Evolutionary conservation across 345 rosid species (phyloP).

Genomic region (Eucalyptus coolabah): DNA sequence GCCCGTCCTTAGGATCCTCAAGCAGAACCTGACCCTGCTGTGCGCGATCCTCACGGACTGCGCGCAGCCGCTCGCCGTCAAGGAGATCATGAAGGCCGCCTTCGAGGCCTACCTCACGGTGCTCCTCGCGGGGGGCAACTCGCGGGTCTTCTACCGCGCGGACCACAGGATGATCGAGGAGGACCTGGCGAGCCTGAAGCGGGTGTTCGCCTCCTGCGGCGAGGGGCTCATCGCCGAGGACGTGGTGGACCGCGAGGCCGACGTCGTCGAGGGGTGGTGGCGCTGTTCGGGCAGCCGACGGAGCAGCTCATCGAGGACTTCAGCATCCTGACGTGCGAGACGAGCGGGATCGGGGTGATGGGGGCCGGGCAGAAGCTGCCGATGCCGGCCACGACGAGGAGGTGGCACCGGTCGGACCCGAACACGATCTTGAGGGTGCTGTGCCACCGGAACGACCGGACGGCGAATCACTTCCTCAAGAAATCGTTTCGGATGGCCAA

Average conservation of each 20-base stretch:
- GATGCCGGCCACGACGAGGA: slow-evolving; percentile 35
- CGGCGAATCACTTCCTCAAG: slow-evolving; percentile 24
- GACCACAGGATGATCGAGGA: slow-evolving; percentile 17
- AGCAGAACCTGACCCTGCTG: slow-evolving; percentile 30
- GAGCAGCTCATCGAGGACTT: slow-evolving; percentile 40
- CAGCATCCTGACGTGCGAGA: slow-evolving; percentile 26
- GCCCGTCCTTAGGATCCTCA: slow-evolving; percentile 18
- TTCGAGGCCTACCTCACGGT: slow-evolving; percentile 32
- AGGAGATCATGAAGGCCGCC: slow-evolving; percentile 30
- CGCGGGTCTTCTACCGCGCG: slow-evolving; percentile 10
- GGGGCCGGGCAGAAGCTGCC: slow-evolving; percentile 27
- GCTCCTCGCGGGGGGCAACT: slow-evolving; percentile 23
- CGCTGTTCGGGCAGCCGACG: slow-evolving; percentile 28
- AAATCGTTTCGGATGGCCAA: slow-evolving; percentile 29
- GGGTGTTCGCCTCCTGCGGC: slow-evolving; percentile 13
- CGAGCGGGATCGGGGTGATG: slow-evolving; percentile 25
- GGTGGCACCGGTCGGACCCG: slow-evolving; percentile 40
- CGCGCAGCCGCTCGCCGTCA: slow-evolving; percentile 20
- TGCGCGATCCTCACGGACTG: slow-evolving; percentile 26
- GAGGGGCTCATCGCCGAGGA: slow-evolving; percentile 30
- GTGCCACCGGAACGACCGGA: slow-evolving; percentile 27
- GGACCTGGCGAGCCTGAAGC: slow-evolving; percentile 21
- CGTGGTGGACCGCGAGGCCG: slow-evolving; percentile 13
- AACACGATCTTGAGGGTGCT: slow-evolving; percentile 30
- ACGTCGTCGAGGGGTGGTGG: slow-evolving; percentile 18